Conservation (phyloP, 441 rosid genomes). For the Erodium trifolium region DNA sequence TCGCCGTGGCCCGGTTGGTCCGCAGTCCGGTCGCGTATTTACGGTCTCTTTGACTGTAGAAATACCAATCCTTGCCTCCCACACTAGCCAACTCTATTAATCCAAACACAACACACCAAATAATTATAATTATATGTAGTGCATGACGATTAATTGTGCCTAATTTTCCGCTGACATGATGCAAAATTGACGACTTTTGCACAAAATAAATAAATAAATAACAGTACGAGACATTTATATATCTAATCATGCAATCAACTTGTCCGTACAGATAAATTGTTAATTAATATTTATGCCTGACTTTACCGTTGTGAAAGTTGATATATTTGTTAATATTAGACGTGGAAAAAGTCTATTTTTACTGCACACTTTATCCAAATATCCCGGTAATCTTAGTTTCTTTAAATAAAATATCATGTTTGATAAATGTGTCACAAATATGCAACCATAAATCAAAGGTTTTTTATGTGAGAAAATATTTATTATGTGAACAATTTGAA, state of each 20-base stretch:
- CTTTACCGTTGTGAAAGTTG: too few species aligned
- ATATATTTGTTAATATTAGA: too few species aligned
- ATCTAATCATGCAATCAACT: background rate
- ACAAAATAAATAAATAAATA: background rate
- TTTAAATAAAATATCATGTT: too few species aligned
- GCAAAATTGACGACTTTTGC: background rate
- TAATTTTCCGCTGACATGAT: background rate
- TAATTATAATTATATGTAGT: background rate
- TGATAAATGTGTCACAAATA: too few species aligned
- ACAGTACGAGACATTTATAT: background rate
- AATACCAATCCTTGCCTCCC: conserved; percentile 57
- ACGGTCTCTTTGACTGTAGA: conserved; percentile 47
- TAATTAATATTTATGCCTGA: too few species aligned
- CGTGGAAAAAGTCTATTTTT: too few species aligned
- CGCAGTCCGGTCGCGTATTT: conserved; percentile 57
- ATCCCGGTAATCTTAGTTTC: too few species aligned
- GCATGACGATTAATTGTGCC: background rate
- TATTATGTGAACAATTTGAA: too few species aligned
- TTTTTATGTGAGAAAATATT: too few species aligned
- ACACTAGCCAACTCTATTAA: conserved; percentile 28
- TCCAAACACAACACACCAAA: background rate
- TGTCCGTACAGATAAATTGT: background rate
- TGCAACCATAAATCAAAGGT: too few species aligned
- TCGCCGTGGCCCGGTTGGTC: conserved; percentile 17
- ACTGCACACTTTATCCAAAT: too few species aligned